phyloP scores from a whole-genome alignment of 345 rosid genomes.

The Clausena lansium region DNA sequence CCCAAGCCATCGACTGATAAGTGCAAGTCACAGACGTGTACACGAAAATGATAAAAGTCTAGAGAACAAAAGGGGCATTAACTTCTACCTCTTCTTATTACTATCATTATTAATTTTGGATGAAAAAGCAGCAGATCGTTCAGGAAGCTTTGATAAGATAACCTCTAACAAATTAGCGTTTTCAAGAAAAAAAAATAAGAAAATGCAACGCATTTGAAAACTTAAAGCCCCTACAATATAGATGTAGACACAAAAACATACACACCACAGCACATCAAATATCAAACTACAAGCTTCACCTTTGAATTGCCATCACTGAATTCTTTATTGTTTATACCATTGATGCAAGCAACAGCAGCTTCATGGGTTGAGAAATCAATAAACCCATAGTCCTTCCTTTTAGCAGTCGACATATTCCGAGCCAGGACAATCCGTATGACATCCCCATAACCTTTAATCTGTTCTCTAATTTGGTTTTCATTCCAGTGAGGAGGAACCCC shows the following conservation, averaged over 20 bases:
- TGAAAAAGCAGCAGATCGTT: not conserved
- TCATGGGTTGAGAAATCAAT: slow-evolving; percentile 56
- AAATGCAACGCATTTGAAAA: not conserved
- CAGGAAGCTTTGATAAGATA: not conserved
- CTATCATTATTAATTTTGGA: too few species aligned
- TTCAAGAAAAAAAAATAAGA: not conserved
- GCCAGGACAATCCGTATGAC: slow-evolving; percentile 48
- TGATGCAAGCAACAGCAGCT: slow-evolving; percentile 54
- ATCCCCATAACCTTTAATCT: slow-evolving; percentile 43
- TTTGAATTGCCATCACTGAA: slow-evolving; percentile 38
- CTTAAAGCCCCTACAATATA: not conserved
- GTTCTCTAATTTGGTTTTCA: slow-evolving; percentile 48
- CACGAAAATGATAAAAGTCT: not conserved
- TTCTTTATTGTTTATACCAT: slow-evolving; percentile 43
- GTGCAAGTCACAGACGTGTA: not conserved
- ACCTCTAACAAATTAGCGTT: not conserved
- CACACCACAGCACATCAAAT: not conserved
- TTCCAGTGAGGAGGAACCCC: slow-evolving; percentile 67
- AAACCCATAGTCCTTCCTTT: slow-evolving; percentile 65
- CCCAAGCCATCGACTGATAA: not conserved
- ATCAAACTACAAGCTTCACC: slow-evolving; percentile 31
- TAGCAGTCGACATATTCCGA: slow-evolving; percentile 61
- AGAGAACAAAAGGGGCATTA: not conserved
- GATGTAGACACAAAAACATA: not conserved
- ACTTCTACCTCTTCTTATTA: not conserved